Conservation (phyloP, 108 stramenopile species). For the Skeletonema tropicum region DNA sequence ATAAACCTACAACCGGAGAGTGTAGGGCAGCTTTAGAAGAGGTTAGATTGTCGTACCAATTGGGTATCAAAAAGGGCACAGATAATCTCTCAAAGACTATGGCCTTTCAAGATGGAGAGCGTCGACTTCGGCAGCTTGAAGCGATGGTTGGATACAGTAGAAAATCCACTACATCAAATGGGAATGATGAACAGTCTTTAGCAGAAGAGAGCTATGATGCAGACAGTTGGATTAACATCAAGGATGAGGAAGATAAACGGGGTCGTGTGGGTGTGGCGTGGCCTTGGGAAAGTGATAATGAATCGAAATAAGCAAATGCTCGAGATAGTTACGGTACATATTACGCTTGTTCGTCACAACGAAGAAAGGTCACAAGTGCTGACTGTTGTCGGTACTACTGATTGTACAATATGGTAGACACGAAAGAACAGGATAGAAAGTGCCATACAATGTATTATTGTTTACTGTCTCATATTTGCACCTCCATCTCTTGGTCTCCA, state of each 20-base stretch:
- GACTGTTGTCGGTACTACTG: no score
- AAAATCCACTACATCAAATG: not conserved
- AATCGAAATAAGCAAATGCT: not conserved
- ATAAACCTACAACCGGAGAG: conserved; percentile 35
- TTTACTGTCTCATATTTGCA: conserved; percentile 69
- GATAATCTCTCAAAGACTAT: conserved; percentile 61
- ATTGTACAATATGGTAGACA: no score
- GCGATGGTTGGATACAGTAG: conserved; percentile 54
- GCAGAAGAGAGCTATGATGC: conserved; percentile 37
- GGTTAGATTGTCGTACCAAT: conserved; percentile 36
- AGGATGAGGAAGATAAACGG: conserved; percentile 74
- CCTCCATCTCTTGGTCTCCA: conserved; percentile 86
- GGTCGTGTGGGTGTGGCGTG: conserved; percentile 78
- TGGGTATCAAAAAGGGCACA: conserved; percentile 36
- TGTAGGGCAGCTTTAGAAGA: conserved; percentile 58
- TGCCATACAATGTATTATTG: not conserved
- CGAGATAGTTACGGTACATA: no score
- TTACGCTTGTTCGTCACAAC: not conserved
- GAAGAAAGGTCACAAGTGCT: not conserved
- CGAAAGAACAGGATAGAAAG: not conserved
- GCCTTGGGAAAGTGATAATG: conserved; percentile 63
- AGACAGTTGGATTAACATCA: conserved; percentile 78
- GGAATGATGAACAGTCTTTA: not conserved
- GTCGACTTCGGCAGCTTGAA: conserved; percentile 56
- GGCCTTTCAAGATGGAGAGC: conserved; percentile 66